These are phyloP conservation scores for Monilinia aucupariae DNA, from an alignment of 2,329 filamentous ascomycete species.

Conservation along the genomic window DNA sequence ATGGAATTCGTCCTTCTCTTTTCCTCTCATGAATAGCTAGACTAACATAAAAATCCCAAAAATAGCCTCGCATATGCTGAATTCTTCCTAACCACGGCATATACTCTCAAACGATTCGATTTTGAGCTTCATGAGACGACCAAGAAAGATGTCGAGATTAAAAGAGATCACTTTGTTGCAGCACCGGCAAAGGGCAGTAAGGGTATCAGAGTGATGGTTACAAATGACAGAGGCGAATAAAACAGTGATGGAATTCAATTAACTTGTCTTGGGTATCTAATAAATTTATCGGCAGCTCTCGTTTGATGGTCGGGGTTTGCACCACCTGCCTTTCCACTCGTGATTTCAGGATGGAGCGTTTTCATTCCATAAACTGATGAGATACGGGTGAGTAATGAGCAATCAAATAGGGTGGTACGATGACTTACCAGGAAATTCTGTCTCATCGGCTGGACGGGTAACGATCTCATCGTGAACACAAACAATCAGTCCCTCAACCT, in stretches of 20 bases:
- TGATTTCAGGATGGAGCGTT: slow-evolving; percentile 24
- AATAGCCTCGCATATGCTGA: slow-evolving; percentile 15
- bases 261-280: neutral
- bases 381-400: neutral
- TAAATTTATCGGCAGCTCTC: neutral
- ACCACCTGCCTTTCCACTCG: slow-evolving; percentile 11
- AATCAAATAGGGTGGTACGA: neutral
- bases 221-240: neutral
- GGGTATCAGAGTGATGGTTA: slow-evolving; percentile 10
- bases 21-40: too few species aligned
- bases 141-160: slow-evolving; percentile 2
- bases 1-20: neutral
- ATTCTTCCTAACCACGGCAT: slow-evolving; percentile 7
- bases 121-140: slow-evolving; percentile 8
- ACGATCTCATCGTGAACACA: slow-evolving; percentile 26
- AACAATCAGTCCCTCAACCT: slow-evolving; percentile 22
- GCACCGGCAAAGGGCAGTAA: neutral
- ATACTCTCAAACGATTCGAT: slow-evolving; percentile 2
- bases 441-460: slow-evolving; percentile 19
- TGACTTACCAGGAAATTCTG: slow-evolving; percentile 21
- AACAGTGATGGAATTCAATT: neutral
- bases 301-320: neutral
- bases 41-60: neutral
- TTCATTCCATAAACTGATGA: slow-evolving; percentile 22
- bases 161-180: slow-evolving; percentile 2